Conservation (phyloP, 805 yeast species). For the Candida tibetensis region DNA sequence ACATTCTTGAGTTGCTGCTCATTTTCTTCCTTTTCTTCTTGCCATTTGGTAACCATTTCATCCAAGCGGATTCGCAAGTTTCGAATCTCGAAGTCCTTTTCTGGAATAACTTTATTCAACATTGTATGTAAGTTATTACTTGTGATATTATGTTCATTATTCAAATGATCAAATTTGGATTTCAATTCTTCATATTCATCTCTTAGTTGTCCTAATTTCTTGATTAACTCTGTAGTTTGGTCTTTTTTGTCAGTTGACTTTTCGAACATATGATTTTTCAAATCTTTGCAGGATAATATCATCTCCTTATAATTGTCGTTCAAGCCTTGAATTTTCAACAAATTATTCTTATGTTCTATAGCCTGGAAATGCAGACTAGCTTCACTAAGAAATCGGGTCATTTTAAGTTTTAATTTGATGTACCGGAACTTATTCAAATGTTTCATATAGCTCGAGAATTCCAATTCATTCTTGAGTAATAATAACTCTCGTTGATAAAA, state of each 20-base stretch:
- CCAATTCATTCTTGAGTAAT: slow-evolving; percentile 56
- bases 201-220: slow-evolving; percentile 11
- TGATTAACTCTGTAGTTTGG: not conserved
- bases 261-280: slow-evolving; percentile 3
- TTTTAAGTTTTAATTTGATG: slow-evolving; percentile 14
- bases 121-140: slow-evolving; percentile 10
- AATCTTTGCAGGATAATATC: slow-evolving; percentile 7
- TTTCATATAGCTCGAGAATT: slow-evolving; percentile 54
- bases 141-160: slow-evolving; percentile 9
- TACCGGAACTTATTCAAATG: slow-evolving; percentile 39
- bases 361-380: slow-evolving; percentile 8
- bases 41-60: slow-evolving; percentile 11
- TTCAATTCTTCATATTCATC: slow-evolving; percentile 9
- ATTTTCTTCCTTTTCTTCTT: not conserved
- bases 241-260: not conserved
- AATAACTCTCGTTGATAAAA: slow-evolving; percentile 59
- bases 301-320: slow-evolving; percentile 3
- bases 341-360: slow-evolving; percentile 8
- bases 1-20: not conserved
- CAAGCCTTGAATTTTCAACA: slow-evolving; percentile 7
- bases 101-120: slow-evolving; percentile 16
- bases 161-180: slow-evolving; percentile 5
- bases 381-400: slow-evolving; percentile 12
- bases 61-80: slow-evolving; percentile 13
- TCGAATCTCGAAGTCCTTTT: slow-evolving; percentile 22